Evolutionary conservation across 805 yeast genomes (phyloP).

Genomic region (Candida maltosa): DNA sequence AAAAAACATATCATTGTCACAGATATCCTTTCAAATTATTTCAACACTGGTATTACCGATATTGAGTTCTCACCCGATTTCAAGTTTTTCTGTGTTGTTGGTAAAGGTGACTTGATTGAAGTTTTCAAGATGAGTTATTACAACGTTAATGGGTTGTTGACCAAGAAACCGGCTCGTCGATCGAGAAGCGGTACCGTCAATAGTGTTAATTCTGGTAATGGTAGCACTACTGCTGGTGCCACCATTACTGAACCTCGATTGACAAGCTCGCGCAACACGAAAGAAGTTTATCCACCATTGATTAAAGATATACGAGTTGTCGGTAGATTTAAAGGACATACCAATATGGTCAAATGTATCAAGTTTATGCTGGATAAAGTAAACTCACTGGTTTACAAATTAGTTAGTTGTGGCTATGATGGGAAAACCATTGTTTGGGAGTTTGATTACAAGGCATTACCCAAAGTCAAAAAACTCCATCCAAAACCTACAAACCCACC

Average conservation of each 20-base stretch:
- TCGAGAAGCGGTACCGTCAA: conserved; percentile 40
- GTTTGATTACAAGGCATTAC: conserved; percentile 40
- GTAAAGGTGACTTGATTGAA: conserved; percentile 51
- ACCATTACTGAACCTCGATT: neutral
- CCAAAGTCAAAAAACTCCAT: conserved; percentile 24
- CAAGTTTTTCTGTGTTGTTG: conserved; percentile 45
- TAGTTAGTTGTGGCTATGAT: conserved; percentile 37
- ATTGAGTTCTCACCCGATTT: conserved; percentile 47
- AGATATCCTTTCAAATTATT: conserved; percentile 62
- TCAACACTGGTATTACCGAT: conserved; percentile 57
- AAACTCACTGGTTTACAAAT: conserved; percentile 23
- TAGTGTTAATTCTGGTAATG: conserved; percentile 18
- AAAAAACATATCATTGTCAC: conserved; percentile 25
- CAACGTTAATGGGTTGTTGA: conserved; percentile 34
- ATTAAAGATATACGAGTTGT: conserved; percentile 35
- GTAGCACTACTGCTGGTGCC: conserved; percentile 1
- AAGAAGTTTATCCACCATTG: conserved; percentile 24
- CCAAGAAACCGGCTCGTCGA: conserved; percentile 21
- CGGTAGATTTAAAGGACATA: conserved; percentile 37
- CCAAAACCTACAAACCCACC: neutral
- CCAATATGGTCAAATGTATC: conserved; percentile 30
- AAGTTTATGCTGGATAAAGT: conserved; percentile 22
- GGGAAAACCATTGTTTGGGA: conserved; percentile 43
- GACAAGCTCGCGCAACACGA: neutral
- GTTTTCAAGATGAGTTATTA: conserved; percentile 38